These are phyloP conservation scores for Huntiella savannae DNA, from an alignment of 2,329 filamentous ascomycete genomes.

Conservation along the genomic window DNA sequence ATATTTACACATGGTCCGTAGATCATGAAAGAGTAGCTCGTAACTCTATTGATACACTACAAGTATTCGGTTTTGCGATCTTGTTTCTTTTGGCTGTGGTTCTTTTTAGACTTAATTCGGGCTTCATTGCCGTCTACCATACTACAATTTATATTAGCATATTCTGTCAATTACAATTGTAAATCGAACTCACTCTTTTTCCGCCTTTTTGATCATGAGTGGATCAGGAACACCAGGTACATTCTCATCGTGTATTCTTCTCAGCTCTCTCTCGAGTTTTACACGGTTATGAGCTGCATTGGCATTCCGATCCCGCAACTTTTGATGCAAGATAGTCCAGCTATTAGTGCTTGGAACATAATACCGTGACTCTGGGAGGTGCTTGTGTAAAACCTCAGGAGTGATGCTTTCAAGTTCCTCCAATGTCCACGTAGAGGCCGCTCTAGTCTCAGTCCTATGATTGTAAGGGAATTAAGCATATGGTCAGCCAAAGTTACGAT, in stretches of 20 bases:
- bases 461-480: too few species aligned
- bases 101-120: constrained; percentile 29
- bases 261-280: constrained; percentile 30
- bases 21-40: not conserved
- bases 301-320: constrained; percentile 29
- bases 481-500: too few species aligned
- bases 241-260: constrained; percentile 25
- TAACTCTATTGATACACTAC: constrained; percentile 16
- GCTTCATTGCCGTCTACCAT: constrained; percentile 26
- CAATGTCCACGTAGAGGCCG: constrained; percentile 32
- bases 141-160: not conserved
- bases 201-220: constrained; percentile 29
- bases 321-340: constrained; percentile 36
- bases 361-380: constrained; percentile 33
- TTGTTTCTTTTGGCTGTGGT: constrained; percentile 31
- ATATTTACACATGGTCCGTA: too few species aligned
- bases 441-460: constrained; percentile 39
- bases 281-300: constrained; percentile 34
- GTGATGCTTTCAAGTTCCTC: constrained; percentile 26
- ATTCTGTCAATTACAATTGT: not conserved
- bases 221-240: constrained; percentile 28
- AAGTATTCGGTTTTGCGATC: constrained; percentile 16
- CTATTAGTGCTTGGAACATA: constrained; percentile 32
- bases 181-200: constrained; percentile 24
- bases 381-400: constrained; percentile 27